Percentiles rank a stretch among this genome's conserved stretches.
phyloP scores from a whole-genome alignment of 2,329 filamentous ascomycete species.

The Westerdykella aurantiaca region DNA sequence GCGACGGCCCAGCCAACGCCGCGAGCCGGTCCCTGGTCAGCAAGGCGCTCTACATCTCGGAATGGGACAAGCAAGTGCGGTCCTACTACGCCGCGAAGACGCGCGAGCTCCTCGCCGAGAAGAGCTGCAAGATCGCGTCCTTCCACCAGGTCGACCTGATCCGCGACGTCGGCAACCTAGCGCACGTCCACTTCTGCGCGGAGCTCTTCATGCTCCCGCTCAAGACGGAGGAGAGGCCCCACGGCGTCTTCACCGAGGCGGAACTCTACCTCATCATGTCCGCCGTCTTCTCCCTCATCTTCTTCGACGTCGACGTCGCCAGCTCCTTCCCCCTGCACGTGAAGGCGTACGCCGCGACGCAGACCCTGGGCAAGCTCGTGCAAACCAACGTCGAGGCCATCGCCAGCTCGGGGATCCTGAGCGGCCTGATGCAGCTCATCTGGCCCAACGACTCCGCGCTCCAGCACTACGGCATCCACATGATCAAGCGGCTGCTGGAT shows the following conservation, averaged over 20 bases:
- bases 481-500: slow-evolving; percentile 50
- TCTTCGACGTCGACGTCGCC: slow-evolving; percentile 51
- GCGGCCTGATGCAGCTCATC: slow-evolving; percentile 38
- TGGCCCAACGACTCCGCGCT: slow-evolving; percentile 39
- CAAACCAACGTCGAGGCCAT: slow-evolving; percentile 46
- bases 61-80: slow-evolving; percentile 61
- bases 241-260: slow-evolving; percentile 49
- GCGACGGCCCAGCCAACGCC: slow-evolving; percentile 28
- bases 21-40: slow-evolving; percentile 35
- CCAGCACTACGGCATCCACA: slow-evolving; percentile 50
- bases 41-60: slow-evolving; percentile 54
- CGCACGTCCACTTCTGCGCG: slow-evolving; percentile 51
- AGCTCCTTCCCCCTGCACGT: slow-evolving; percentile 49
- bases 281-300: slow-evolving; percentile 49
- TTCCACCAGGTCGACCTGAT: slow-evolving; percentile 65
- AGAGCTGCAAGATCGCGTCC: slow-evolving; percentile 59
- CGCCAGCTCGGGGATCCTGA: slow-evolving; percentile 38
- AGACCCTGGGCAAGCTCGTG: slow-evolving; percentile 47
- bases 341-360: slow-evolving; percentile 44
- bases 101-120: slow-evolving; percentile 56
- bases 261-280: slow-evolving; percentile 52
- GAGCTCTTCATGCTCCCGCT: slow-evolving; percentile 52
- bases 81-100: slow-evolving; percentile 62
- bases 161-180: slow-evolving; percentile 51
- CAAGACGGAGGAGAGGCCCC: slow-evolving; percentile 48